Conservation (phyloP, 163 green algal genomes). For the Scenedesmus sp. region DNA sequence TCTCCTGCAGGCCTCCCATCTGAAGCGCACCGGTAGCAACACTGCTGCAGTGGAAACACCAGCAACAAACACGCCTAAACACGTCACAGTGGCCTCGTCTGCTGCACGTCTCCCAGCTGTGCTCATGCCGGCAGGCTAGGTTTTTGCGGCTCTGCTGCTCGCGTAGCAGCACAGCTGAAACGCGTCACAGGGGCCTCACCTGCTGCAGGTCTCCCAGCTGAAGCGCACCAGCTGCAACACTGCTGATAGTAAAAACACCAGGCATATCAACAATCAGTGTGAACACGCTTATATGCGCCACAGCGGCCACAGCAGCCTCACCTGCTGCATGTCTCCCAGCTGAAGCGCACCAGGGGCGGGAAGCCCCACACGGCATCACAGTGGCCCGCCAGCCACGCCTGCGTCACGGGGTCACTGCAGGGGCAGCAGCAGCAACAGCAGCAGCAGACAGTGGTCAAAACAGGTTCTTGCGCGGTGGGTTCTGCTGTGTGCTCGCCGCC, state of each 20-base stretch:
- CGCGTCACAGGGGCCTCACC: too few species aligned
- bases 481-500: neutral
- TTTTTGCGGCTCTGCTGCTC: too few species aligned
- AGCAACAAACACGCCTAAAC: too few species aligned
- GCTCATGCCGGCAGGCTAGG: too few species aligned
- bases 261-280: too few species aligned
- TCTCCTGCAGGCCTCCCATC: too few species aligned
- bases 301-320: constrained; percentile 27
- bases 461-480: neutral
- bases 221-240: neutral
- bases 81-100: too few species aligned
- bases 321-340: constrained; percentile 76
- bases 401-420: constrained; percentile 82
- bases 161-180: too few species aligned
- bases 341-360: constrained; percentile 86
- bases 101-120: too few species aligned
- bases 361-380: constrained; percentile 90
- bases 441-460: constrained; percentile 12
- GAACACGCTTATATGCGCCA: too few species aligned
- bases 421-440: neutral
- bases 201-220: neutral
- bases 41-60: too few species aligned
- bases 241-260: neutral
- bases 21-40: too few species aligned
- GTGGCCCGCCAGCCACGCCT: constrained; percentile 81